These are phyloP conservation scores for Roridomyces roridus DNA, from an alignment of 768 basidiomycete genomes.

Conservation along the genomic window DNA sequence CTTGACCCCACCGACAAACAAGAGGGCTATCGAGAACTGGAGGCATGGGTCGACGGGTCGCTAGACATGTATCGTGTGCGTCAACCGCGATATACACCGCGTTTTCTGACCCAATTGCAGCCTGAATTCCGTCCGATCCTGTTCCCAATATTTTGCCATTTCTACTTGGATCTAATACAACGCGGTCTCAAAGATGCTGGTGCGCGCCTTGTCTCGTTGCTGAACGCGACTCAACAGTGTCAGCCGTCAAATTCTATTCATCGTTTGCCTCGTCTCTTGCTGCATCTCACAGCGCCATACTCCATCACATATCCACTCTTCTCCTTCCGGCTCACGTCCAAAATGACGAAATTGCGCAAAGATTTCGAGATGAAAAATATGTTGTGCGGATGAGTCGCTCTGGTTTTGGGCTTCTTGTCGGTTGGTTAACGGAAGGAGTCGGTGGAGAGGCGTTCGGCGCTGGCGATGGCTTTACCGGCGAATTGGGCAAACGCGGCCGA, in stretches of 20 bases:
- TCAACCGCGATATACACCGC: constrained; percentile 11
- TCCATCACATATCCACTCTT: constrained; percentile 82
- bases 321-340: constrained; percentile 85
- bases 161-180: constrained; percentile 93
- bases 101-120: constrained; percentile 45
- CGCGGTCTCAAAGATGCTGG: constrained; percentile 91
- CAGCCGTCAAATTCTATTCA: constrained; percentile 78
- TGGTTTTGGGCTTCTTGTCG: constrained; percentile 88
- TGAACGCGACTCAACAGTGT: constrained; percentile 8
- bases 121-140: constrained; percentile 93
- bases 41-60: constrained; percentile 89
- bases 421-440: constrained; percentile 94
- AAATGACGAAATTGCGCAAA: constrained; percentile 80
- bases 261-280: constrained; percentile 74
- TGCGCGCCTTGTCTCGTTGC: constrained; percentile 39
- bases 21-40: constrained; percentile 84
- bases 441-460: constrained; percentile 85
- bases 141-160: constrained; percentile 97
- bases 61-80: constrained; percentile 89
- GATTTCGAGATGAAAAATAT: constrained; percentile 92
- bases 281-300: constrained; percentile 65
- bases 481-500: constrained; percentile 83
- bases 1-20: constrained; percentile 86
- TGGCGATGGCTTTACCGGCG: constrained; percentile 80
- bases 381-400: constrained; percentile 88